phyloP scores from a whole-genome alignment of 2,329 filamentous ascomycete species.

The Cytospora paraplurivora region DNA sequence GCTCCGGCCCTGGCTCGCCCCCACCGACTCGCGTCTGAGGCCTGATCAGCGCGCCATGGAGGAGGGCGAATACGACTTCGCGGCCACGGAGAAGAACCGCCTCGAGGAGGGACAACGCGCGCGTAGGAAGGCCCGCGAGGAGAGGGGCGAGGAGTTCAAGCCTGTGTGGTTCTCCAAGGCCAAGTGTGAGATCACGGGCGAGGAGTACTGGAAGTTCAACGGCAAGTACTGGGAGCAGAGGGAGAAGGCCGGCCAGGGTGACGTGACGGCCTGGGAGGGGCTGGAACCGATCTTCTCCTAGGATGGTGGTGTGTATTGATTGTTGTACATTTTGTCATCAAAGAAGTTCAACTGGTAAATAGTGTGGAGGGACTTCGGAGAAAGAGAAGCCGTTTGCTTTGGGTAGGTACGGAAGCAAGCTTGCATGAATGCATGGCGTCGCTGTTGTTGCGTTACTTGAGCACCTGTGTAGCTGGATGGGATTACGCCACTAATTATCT shows the following conservation, averaged over 20 bases:
- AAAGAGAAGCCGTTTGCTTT: too few species aligned
- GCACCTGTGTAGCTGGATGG: too few species aligned
- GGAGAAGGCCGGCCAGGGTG: slow-evolving; percentile 64
- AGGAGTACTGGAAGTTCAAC: slow-evolving; percentile 87
- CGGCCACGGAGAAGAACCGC: slow-evolving; percentile 89
- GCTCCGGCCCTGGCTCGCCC: slow-evolving; percentile 76
- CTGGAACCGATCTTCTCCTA: slow-evolving; percentile 72
- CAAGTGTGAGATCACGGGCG: slow-evolving; percentile 76
- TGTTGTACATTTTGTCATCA: neutral
- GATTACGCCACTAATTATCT: too few species aligned
- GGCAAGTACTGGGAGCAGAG: slow-evolving; percentile 84
- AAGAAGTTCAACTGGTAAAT: too few species aligned
- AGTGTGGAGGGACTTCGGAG: too few species aligned
- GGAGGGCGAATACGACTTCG: slow-evolving; percentile 93
- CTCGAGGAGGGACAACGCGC: slow-evolving; percentile 90
- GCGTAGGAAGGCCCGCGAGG: slow-evolving; percentile 72
- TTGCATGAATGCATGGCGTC: too few species aligned
- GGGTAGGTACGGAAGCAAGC: too few species aligned
- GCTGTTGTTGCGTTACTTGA: too few species aligned
- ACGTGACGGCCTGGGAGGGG: slow-evolving; percentile 63
- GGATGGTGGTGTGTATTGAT: slow-evolving; percentile 6
- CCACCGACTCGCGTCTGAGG: slow-evolving; percentile 89
- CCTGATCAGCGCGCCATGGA: slow-evolving; percentile 98
- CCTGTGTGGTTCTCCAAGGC: slow-evolving; percentile 84
- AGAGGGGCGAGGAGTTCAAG: slow-evolving; percentile 75